Percentiles rank a stretch among this genome's conserved stretches.
These are phyloP conservation scores for Begonia fuchsioides DNA, from an alignment of 306 rosid genomes.

Conservation along the genomic window DNA sequence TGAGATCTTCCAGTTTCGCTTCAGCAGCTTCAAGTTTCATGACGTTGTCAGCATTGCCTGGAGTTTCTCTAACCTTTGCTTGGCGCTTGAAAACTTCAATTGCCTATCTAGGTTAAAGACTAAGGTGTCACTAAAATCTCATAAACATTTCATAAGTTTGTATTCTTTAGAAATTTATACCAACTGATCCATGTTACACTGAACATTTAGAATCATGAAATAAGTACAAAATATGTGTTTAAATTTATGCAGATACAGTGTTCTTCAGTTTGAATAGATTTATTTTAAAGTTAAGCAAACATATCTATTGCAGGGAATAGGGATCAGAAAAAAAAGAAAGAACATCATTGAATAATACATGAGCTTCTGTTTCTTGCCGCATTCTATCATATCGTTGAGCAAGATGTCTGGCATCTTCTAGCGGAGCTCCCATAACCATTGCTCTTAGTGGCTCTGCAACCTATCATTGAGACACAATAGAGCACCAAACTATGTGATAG, in stretches of 20 bases:
- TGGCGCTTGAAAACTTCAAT: constrained; percentile 88
- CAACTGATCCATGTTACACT: background rate
- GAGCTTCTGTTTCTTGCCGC: constrained; percentile 93
- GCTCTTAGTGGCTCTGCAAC: constrained; percentile 93
- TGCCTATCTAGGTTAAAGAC: constrained; percentile 80
- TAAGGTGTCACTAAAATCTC: constrained; percentile 19
- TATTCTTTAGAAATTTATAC: background rate
- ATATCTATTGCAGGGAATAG: no score
- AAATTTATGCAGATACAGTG: background rate
- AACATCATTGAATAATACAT: constrained; percentile 31
- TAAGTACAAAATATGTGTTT: background rate
- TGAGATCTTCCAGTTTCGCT: constrained; percentile 68
- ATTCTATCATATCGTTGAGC: constrained; percentile 92
- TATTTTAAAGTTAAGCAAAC: background rate
- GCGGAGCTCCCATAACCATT: constrained; percentile 86
- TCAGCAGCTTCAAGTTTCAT: constrained; percentile 85
- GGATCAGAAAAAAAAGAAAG: background rate
- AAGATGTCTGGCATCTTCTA: constrained; percentile 93
- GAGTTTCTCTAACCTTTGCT: constrained; percentile 71
- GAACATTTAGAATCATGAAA: background rate
- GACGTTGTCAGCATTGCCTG: constrained; percentile 55
- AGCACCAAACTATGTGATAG: constrained; percentile 7
- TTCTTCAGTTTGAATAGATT: background rate
- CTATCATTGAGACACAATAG: constrained; percentile 20
- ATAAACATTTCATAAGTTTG: constrained; percentile 5